Percentiles rank a stretch among this genome's conserved stretches.
Evolutionary conservation across 2,329 filamentous ascomycete genomes (phyloP).

Genomic region (Neonectria coccinea): DNA sequence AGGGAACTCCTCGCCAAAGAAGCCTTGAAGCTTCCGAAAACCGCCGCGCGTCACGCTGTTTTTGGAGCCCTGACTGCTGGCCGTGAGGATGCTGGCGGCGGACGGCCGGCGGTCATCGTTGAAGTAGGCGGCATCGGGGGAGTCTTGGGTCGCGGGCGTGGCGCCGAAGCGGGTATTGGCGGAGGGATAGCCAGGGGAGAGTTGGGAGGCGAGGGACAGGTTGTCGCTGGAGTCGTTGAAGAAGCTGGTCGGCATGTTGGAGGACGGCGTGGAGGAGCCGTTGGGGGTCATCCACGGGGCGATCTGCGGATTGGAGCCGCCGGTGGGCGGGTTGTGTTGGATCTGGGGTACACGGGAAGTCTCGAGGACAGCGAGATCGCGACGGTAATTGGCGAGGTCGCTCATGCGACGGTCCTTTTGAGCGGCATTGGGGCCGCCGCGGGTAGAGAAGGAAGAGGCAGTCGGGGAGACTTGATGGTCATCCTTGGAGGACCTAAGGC

Average conservation of each 20-base stretch:
- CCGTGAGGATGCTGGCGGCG: slow-evolving; percentile 81
- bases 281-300: slow-evolving; percentile 69
- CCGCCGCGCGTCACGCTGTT: slow-evolving; percentile 76
- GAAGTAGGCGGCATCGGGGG: slow-evolving; percentile 70
- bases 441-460: slow-evolving; percentile 58
- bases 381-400: slow-evolving; percentile 77
- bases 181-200: slow-evolving; percentile 77
- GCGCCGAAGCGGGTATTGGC: slow-evolving; percentile 45
- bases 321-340: slow-evolving; percentile 63
- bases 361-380: slow-evolving; percentile 77
- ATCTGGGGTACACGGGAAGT: slow-evolving; percentile 70
- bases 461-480: slow-evolving; percentile 63
- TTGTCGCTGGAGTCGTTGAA: slow-evolving; percentile 83
- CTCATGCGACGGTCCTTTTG: slow-evolving; percentile 66
- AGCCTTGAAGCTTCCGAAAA: slow-evolving; percentile 86
- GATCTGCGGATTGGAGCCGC: slow-evolving; percentile 64
- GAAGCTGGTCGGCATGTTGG: slow-evolving; percentile 68
- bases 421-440: slow-evolving; percentile 56
- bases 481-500: slow-evolving; percentile 49
- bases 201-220: slow-evolving; percentile 69
- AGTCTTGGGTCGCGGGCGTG: slow-evolving; percentile 66
- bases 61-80: slow-evolving; percentile 87
- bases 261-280: slow-evolving; percentile 52
- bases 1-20: slow-evolving; percentile 92
- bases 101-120: slow-evolving; percentile 86